phyloP scores from a whole-genome alignment of 1,284 basidiomycete species.

The Rhodotorula sp. region DNA sequence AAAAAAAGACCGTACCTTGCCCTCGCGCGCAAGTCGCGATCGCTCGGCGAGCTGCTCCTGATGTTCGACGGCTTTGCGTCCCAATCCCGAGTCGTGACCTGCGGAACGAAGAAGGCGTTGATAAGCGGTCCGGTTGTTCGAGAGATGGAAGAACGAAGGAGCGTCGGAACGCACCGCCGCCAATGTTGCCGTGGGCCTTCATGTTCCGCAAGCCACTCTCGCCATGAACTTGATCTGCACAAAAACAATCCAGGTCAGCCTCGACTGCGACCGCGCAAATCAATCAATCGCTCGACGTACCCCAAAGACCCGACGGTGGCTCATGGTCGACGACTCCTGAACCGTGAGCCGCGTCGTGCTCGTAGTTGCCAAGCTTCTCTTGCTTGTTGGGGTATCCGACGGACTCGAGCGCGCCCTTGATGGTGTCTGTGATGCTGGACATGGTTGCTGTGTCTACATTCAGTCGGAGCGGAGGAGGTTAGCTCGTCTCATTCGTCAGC shows the following conservation, averaged over 20 bases:
- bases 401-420: neutral
- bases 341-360: constrained; percentile 20
- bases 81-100: constrained; percentile 22
- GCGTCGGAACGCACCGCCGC: neutral
- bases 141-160: neutral
- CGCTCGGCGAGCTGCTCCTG: constrained; percentile 36
- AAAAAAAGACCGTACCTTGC: neutral
- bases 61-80: constrained; percentile 21
- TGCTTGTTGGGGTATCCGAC: constrained; percentile 23
- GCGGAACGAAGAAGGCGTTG: neutral
- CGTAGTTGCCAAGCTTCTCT: neutral
- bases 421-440: constrained; percentile 12
- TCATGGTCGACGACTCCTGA: constrained; percentile 5
- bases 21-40: constrained; percentile 21
- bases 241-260: neutral
- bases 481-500: too few relatives aligned
- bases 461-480: neutral
- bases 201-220: constrained; percentile 8
- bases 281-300: neutral
- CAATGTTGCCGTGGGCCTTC: constrained; percentile 10
- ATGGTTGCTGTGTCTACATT: neutral
- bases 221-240: constrained; percentile 1
- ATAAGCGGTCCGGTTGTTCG: neutral
- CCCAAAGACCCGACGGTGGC: constrained; percentile 2
- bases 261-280: too few relatives aligned